Percentiles rank a stretch among this genome's conserved stretches.
These are phyloP conservation scores for Melampsora americana DNA, from an alignment of 1,284 basidiomycete species.

Conservation along the genomic window DNA sequence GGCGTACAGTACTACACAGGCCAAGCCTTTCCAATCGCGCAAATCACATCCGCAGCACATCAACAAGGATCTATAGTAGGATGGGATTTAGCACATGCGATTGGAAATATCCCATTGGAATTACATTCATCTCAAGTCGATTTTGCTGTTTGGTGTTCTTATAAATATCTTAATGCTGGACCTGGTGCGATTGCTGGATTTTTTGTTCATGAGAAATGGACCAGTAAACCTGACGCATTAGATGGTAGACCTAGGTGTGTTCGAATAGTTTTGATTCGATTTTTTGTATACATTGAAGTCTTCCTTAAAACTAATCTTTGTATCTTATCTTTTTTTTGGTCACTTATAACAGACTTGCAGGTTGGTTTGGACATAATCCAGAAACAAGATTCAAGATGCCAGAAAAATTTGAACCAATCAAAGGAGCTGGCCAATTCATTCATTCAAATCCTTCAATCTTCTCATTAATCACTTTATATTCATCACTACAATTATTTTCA, in stretches of 20 bases:
- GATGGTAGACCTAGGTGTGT: constrained; percentile 37
- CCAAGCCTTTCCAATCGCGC: constrained; percentile 84
- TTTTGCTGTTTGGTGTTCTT: constrained; percentile 87
- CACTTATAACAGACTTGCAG: constrained; percentile 65
- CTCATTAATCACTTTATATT: constrained; percentile 71
- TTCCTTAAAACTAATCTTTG: neutral
- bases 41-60: constrained; percentile 78
- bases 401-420: constrained; percentile 72
- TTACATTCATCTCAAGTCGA: constrained; percentile 92
- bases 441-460: constrained; percentile 88
- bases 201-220: constrained; percentile 75
- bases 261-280: neutral
- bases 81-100: constrained; percentile 93
- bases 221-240: constrained; percentile 50
- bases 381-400: constrained; percentile 88
- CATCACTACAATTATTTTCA: constrained; percentile 75
- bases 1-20: constrained; percentile 97
- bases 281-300: neutral
- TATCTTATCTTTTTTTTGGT: constrained; percentile 46
- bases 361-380: constrained; percentile 96
- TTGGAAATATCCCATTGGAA: constrained; percentile 83
- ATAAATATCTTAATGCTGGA: constrained; percentile 81
- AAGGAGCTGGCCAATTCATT: constrained; percentile 90
- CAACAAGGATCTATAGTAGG: constrained; percentile 82
- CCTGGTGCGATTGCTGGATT: constrained; percentile 93